These are phyloP conservation scores for Emmonsiellopsis sp. DNA, from an alignment of 2,329 filamentous ascomycete genomes.

Conservation along the genomic window DNA sequence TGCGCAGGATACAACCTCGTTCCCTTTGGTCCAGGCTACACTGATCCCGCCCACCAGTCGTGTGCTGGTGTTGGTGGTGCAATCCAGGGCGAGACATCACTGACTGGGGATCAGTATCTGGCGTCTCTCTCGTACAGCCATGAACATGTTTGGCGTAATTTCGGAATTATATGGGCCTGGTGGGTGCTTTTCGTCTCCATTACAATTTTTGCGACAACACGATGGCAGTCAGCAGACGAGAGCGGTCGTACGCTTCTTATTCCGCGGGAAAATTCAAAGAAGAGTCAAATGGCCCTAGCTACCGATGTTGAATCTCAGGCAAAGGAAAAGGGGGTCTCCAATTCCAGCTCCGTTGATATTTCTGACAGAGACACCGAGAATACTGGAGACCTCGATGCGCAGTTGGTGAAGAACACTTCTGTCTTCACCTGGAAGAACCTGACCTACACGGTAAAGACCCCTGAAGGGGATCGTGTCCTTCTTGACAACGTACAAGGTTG, in stretches of 20 bases:
- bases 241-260: too few relatives aligned
- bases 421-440: conserved; percentile 60
- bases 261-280: too few relatives aligned
- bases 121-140: conserved; percentile 40
- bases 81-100: conserved; percentile 35
- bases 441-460: conserved; percentile 56
- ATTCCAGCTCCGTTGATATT: too few relatives aligned
- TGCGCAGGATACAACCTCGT: conserved; percentile 48
- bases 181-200: conserved; percentile 20
- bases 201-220: conserved; percentile 31
- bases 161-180: conserved; percentile 43
- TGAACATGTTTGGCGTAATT: conserved; percentile 57
- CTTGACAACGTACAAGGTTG: conserved; percentile 61
- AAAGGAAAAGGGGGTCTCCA: too few relatives aligned
- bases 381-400: conserved; percentile 16
- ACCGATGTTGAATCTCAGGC: too few relatives aligned
- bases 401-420: conserved; percentile 44
- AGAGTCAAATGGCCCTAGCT: too few relatives aligned
- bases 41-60: conserved; percentile 45
- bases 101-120: conserved; percentile 47
- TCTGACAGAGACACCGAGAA: conserved; percentile 14
- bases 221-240: too few relatives aligned
- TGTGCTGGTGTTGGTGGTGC: conserved; percentile 47
- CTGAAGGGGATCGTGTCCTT: conserved; percentile 46
- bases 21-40: conserved; percentile 43